Percentiles rank a stretch among this genome's conserved stretches.
Conservation (phyloP, 1,284 basidiomycete genomes). For the Ganoderma lingzhi region DNA sequence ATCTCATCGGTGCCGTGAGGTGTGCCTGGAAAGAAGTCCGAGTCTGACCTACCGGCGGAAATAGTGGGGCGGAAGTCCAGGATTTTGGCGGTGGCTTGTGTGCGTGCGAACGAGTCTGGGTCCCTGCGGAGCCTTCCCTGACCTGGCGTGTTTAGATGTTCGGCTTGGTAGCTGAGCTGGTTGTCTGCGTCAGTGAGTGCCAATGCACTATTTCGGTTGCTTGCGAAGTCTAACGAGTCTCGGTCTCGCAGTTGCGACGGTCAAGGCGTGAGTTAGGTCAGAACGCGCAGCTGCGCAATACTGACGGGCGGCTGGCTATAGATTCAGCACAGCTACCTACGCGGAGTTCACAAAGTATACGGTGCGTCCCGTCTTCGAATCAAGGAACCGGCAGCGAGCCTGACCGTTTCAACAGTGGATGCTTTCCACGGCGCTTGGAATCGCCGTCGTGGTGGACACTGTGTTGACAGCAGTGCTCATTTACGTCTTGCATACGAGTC, state of each 20-base stretch:
- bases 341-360: not conserved
- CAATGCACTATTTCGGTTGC: not conserved
- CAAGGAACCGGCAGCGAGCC: not conserved
- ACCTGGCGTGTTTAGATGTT: not conserved
- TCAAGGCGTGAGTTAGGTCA: not conserved
- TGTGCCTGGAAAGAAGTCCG: not conserved
- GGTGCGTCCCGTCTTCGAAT: not conserved
- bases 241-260: not conserved
- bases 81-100: not conserved
- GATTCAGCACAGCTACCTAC: not conserved
- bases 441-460: slow-evolving; percentile 15
- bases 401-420: slow-evolving; percentile 9
- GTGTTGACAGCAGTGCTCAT: slow-evolving; percentile 19
- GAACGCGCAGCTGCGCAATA: not conserved
- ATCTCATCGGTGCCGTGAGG: not conserved
- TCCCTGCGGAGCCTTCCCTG: not conserved
- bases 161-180: not conserved
- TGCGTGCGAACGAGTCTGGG: not conserved
- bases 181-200: not conserved
- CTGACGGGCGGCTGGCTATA: not conserved
- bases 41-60: not conserved
- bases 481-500: slow-evolving; percentile 12
- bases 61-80: not conserved
- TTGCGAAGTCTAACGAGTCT: not conserved
- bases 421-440: slow-evolving; percentile 15